phyloP scores from a whole-genome alignment of 2,329 filamentous ascomycete species.

The Malbranchea zuffiana region DNA sequence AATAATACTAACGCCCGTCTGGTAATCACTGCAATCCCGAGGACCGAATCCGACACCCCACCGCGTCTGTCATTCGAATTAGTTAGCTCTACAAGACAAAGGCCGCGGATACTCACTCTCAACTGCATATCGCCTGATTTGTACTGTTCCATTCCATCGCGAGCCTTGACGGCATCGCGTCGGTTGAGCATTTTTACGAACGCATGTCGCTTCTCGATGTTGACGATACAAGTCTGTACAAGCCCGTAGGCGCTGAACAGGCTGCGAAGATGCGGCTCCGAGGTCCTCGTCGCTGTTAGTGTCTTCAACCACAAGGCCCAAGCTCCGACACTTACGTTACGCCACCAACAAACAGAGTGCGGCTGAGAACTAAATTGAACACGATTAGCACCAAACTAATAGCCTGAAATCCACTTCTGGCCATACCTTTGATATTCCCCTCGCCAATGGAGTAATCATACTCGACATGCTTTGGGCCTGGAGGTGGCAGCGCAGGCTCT shows the following conservation, averaged over 20 bases:
- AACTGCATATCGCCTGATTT: conserved; percentile 62
- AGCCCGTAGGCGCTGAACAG: conserved; percentile 74
- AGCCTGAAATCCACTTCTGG: conserved; percentile 9
- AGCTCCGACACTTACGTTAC: conserved; percentile 58
- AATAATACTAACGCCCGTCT: conserved; percentile 82
- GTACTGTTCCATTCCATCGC: conserved; percentile 74
- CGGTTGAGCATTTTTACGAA: conserved; percentile 98
- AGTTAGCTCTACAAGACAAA: conserved; percentile 6
- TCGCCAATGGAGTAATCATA: conserved; percentile 63
- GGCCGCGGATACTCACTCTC: conserved; percentile 43
- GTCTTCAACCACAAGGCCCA: conserved; percentile 8
- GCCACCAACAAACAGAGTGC: conserved; percentile 92
- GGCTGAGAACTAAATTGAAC: conserved; percentile 58
- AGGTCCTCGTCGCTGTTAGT: conserved; percentile 44
- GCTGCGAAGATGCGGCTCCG: conserved; percentile 67
- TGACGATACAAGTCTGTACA: conserved; percentile 96
- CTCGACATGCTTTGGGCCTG: conserved; percentile 63
- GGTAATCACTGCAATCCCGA: conserved; percentile 92
- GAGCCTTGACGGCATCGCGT: conserved; percentile 69
- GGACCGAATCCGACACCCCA: conserved; percentile 98
- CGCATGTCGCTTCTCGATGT: conserved; percentile 93
- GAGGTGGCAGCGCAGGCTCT: conserved; percentile 34
- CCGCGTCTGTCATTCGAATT: conserved; percentile 53
- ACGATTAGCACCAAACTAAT: conserved; percentile 13
- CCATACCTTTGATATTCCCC: conserved; percentile 63